Conservation (phyloP, 148 eudicot species). For the Drosera capensis region DNA sequence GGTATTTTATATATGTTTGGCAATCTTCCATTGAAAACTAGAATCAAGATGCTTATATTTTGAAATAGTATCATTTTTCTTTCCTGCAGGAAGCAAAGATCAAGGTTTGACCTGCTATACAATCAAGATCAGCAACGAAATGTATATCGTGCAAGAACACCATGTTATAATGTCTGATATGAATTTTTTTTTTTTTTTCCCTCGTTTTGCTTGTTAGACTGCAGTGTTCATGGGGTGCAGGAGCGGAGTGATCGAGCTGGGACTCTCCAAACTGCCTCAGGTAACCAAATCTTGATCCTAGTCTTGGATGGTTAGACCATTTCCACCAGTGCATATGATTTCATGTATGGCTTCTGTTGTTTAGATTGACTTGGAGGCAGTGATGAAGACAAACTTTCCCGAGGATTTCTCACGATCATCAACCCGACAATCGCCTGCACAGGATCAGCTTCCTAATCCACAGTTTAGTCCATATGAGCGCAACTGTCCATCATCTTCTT, state of each 20-base stretch:
- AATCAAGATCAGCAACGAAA: not conserved
- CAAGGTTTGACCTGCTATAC: slow-evolving; percentile 33
- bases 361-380: too few relatives aligned
- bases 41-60: not conserved
- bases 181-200: not conserved
- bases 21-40: not conserved
- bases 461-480: slow-evolving; percentile 15
- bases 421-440: too few relatives aligned
- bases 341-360: too few relatives aligned
- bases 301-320: too few relatives aligned
- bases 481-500: slow-evolving; percentile 30
- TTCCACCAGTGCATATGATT: too few relatives aligned
- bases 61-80: not conserved
- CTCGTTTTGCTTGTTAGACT: slow-evolving; percentile 14
- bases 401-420: too few relatives aligned
- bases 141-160: not conserved
- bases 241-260: slow-evolving; percentile 78
- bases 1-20: slow-evolving; percentile 16
- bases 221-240: slow-evolving; percentile 59
- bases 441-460: too few relatives aligned
- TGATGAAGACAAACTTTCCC: too few relatives aligned
- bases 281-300: too few relatives aligned
- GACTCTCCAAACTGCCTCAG: slow-evolving; percentile 36
- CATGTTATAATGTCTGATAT: not conserved
- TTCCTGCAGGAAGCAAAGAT: slow-evolving; percentile 65